Conservation (phyloP, 441 rosid species). For the Pelargonium australe region DNA sequence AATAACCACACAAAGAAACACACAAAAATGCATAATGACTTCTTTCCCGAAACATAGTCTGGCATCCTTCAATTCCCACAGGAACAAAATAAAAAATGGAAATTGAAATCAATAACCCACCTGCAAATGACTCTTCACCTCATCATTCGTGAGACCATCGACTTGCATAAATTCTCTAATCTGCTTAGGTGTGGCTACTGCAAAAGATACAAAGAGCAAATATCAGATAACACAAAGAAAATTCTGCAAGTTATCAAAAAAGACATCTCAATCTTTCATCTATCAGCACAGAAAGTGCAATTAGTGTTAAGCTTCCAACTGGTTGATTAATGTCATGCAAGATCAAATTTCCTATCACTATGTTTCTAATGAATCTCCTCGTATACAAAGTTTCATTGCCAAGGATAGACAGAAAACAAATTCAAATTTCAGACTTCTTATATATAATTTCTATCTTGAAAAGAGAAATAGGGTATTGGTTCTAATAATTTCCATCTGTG, state of each 20-base stretch:
- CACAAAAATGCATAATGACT: not conserved
- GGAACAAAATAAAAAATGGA: not conserved
- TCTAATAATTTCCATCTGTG: too few relatives aligned
- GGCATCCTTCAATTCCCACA: not conserved
- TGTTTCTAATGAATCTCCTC: too few relatives aligned
- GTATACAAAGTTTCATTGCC: too few relatives aligned
- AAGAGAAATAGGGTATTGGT: too few relatives aligned
- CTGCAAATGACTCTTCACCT: constrained; percentile 96
- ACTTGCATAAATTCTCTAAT: constrained; percentile 93
- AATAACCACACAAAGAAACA: not conserved
- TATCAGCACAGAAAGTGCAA: too few relatives aligned
- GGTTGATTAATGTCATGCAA: too few relatives aligned
- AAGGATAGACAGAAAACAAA: too few relatives aligned
- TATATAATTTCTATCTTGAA: too few relatives aligned
- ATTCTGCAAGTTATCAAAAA: not conserved
- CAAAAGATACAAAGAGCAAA: constrained; percentile 16
- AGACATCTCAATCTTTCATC: not conserved
- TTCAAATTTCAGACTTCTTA: too few relatives aligned
- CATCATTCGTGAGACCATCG: constrained; percentile 92
- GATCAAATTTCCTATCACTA: too few relatives aligned
- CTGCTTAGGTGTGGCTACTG: constrained; percentile 97
- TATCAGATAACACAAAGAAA: constrained; percentile 20
- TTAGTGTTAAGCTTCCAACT: too few relatives aligned
- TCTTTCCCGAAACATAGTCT: not conserved
- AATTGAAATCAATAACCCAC: constrained; percentile 29